phyloP scores from a whole-genome alignment of 2,329 filamentous ascomycete genomes.

The Fusarium pseudonygamai region DNA sequence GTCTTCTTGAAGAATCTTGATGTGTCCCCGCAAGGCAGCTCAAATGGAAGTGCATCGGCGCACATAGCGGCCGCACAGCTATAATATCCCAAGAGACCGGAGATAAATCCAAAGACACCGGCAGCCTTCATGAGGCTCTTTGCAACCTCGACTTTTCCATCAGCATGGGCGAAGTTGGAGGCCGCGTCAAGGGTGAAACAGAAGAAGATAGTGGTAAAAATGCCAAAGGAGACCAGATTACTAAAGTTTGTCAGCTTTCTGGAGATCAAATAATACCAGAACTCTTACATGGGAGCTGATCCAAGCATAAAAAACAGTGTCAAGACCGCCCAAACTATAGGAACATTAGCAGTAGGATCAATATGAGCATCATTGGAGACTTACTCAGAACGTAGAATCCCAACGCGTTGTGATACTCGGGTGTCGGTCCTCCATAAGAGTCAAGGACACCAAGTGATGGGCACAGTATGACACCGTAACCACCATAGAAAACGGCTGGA shows the following conservation, averaged over 20 bases:
- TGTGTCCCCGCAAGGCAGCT: conserved; percentile 39
- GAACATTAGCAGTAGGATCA: neutral
- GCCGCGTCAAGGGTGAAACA: conserved; percentile 40
- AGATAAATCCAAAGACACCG: conserved; percentile 41
- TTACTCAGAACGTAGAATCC: conserved; percentile 43
- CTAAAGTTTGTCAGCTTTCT: neutral
- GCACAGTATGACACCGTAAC: conserved; percentile 40
- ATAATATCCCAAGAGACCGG: conserved; percentile 42
- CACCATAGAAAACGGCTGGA: conserved; percentile 43
- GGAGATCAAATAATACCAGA: accelerated
- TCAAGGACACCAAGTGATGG: conserved; percentile 39
- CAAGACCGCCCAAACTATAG: conserved; percentile 42
- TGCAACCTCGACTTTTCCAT: conserved; percentile 30
- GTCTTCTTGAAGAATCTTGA: conserved; percentile 31
- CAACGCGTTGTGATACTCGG: conserved; percentile 43
- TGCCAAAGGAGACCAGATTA: conserved; percentile 42
- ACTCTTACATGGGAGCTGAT: conserved; percentile 33
- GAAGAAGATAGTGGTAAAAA: conserved; percentile 39
- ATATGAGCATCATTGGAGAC: neutral
- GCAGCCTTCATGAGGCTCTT: conserved; percentile 30
- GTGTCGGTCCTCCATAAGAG: conserved; percentile 39
- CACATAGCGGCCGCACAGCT: conserved; percentile 38
- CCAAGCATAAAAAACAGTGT: conserved; percentile 43
- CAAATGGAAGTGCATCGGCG: conserved; percentile 38
- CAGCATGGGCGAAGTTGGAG: conserved; percentile 38